phyloP scores from a whole-genome alignment of 768 basidiomycete genomes.

The Boletus barrowsii region DNA sequence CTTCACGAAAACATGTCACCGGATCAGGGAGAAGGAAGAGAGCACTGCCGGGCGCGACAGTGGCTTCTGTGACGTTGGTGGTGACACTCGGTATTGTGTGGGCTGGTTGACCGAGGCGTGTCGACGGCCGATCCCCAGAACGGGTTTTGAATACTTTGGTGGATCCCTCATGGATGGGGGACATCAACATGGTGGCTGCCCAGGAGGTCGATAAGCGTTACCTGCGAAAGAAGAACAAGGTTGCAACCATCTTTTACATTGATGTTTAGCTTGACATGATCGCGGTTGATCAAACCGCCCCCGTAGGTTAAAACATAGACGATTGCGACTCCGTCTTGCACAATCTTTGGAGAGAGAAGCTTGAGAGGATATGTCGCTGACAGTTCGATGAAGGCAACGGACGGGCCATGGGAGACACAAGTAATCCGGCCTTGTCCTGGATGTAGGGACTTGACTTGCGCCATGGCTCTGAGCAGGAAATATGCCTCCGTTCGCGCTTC shows the following conservation, averaged over 20 bases:
- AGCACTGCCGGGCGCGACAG: conserved; percentile 47
- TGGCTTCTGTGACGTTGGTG: conserved; percentile 60
- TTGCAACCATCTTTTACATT: conserved; percentile 53
- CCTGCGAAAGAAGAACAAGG: conserved; percentile 84
- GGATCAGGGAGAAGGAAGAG: conserved; percentile 89
- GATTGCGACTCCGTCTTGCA: conserved; percentile 51
- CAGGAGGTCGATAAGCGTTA: conserved; percentile 29
- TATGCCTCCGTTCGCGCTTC: background rate
- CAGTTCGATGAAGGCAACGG: conserved; percentile 67
- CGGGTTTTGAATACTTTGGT: conserved; percentile 94
- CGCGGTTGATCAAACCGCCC: conserved; percentile 88
- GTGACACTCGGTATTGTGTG: conserved; percentile 37
- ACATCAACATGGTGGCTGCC: conserved; percentile 1
- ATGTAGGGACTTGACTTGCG: conserved; percentile 2
- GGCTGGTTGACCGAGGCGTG: conserved; percentile 24
- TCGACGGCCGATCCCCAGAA: conserved; percentile 54
- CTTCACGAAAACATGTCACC: conserved; percentile 85
- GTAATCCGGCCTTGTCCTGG: conserved; percentile 57
- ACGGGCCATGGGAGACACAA: conserved; percentile 50
- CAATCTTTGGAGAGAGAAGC: conserved; percentile 68
- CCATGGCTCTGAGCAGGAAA: background rate
- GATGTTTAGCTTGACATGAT: conserved; percentile 62
- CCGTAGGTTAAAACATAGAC: conserved; percentile 87
- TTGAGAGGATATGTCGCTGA: conserved; percentile 86
- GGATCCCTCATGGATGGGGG: conserved; percentile 55